These are phyloP conservation scores for Rutstroemia sp. DNA, from an alignment of 2,329 filamentous ascomycete species.

Conservation along the genomic window DNA sequence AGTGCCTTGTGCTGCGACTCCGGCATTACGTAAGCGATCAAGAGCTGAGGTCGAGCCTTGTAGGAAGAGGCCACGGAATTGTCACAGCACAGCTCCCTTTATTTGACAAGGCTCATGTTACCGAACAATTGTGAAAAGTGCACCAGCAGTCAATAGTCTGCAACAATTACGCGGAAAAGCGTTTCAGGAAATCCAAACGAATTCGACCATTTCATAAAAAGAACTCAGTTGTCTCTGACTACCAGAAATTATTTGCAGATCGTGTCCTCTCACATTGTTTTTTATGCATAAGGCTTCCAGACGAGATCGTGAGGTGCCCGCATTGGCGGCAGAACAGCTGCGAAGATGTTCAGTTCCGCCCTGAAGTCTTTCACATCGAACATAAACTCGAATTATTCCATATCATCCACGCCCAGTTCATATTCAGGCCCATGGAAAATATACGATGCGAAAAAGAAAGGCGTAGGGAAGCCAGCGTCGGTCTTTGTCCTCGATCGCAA, in stretches of 20 bases:
- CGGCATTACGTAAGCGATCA: too few species aligned
- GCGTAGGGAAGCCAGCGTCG: slow-evolving; percentile 79
- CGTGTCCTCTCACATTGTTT: background rate
- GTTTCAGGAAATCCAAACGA: too few species aligned
- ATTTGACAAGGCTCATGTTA: too few species aligned
- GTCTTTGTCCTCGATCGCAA: slow-evolving; percentile 95
- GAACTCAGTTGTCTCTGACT: too few species aligned
- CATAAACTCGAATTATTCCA: slow-evolving; percentile 84
- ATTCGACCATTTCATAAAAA: too few species aligned
- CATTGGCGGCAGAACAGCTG: slow-evolving; percentile 10
- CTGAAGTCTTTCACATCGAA: slow-evolving; percentile 92
- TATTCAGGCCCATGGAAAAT: slow-evolving; percentile 93
- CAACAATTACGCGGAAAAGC: background rate
- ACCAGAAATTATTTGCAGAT: background rate
- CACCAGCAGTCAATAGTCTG: too few species aligned
- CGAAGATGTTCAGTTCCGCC: slow-evolving; percentile 46
- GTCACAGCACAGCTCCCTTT: too few species aligned
- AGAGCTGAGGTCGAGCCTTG: too few species aligned
- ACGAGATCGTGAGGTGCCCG: background rate
- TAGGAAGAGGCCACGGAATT: too few species aligned
- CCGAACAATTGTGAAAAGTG: too few species aligned
- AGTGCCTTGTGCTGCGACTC: too few species aligned
- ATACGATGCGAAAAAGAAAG: slow-evolving; percentile 95
- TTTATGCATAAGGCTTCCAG: background rate
- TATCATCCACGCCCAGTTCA: slow-evolving; percentile 69